Conservation (phyloP, 2,329 filamentous ascomycete genomes). For the Ceratocystis diversiconidia region DNA sequence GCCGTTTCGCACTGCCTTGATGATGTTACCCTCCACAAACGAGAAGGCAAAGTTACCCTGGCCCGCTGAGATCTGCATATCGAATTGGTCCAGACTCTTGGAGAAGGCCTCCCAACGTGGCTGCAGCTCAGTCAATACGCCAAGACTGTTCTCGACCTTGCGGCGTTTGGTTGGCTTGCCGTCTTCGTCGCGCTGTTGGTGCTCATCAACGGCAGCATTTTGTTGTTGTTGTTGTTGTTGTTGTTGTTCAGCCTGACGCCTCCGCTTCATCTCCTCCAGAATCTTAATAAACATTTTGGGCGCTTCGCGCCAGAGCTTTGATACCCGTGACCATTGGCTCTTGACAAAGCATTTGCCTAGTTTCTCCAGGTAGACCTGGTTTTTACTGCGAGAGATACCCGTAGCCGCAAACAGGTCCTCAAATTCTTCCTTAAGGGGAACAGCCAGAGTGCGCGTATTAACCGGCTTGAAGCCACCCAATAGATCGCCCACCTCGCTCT, state of each 20-base stretch:
- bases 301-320: conserved; percentile 77
- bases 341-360: conserved; percentile 67
- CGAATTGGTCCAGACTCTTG: conserved; percentile 59
- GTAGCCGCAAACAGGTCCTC: conserved; percentile 77
- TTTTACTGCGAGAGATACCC: conserved; percentile 72
- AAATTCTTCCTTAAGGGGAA: conserved; percentile 88
- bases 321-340: conserved; percentile 74
- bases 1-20: conserved; percentile 88
- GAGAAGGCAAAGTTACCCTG: conserved; percentile 75
- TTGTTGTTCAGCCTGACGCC: conserved; percentile 28
- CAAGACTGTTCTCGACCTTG: conserved; percentile 42
- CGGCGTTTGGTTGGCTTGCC: conserved; percentile 55
- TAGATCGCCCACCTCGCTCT: conserved; percentile 92
- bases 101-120: conserved; percentile 72
- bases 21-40: conserved; percentile 89
- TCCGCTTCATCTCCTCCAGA: conserved; percentile 39
- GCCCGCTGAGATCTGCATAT: conserved; percentile 47
- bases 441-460: conserved; percentile 71
- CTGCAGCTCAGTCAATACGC: conserved; percentile 42
- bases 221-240: no score
- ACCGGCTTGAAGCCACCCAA: conserved; percentile 94
- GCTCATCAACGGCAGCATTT: conserved; percentile 17
- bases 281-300: conserved; percentile 72
- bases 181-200: conserved; percentile 25
- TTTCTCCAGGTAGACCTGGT: conserved; percentile 70